These are phyloP conservation scores for Venturia pyrina DNA, from an alignment of 2,329 filamentous ascomycete species.

Conservation along the genomic window DNA sequence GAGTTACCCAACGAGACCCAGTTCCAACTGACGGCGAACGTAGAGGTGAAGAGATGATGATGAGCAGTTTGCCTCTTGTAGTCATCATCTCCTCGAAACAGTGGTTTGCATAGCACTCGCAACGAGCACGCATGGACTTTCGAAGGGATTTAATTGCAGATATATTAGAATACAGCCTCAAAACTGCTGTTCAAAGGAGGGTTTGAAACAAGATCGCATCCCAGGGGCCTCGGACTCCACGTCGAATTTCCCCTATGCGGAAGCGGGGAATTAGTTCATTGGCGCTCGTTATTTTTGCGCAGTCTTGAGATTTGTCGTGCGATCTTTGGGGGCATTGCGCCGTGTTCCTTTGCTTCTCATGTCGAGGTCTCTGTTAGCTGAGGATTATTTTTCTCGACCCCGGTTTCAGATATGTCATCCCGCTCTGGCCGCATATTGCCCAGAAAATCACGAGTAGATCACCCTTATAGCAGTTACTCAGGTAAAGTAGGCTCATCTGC, in stretches of 20 bases:
- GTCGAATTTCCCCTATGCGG: background rate
- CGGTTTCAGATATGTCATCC: background rate
- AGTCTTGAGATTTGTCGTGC: background rate
- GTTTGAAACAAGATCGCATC: background rate
- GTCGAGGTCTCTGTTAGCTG: background rate
- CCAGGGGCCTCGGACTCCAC: background rate
- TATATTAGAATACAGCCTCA: background rate
- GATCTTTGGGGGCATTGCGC: background rate
- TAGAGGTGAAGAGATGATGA: background rate
- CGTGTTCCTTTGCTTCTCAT: background rate
- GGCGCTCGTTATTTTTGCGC: background rate
- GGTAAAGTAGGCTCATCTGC: background rate
- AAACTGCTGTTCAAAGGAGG: background rate
- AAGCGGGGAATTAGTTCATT: background rate
- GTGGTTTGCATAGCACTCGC: background rate
- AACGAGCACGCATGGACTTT: background rate
- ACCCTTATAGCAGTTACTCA: background rate
- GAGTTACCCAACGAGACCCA: background rate
- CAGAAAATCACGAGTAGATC: background rate
- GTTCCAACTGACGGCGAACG: background rate
- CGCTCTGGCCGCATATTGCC: constrained; percentile 6
- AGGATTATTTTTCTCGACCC: background rate
- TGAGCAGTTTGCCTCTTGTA: background rate
- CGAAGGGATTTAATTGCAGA: constrained; percentile 7
- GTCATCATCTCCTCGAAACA: constrained; percentile 7